A percentile compares a stretch with the other conserved stretches of the same genome.
phyloP scores from a whole-genome alignment of 805 yeast species.

The Tetrapisispora nanseiensis region DNA sequence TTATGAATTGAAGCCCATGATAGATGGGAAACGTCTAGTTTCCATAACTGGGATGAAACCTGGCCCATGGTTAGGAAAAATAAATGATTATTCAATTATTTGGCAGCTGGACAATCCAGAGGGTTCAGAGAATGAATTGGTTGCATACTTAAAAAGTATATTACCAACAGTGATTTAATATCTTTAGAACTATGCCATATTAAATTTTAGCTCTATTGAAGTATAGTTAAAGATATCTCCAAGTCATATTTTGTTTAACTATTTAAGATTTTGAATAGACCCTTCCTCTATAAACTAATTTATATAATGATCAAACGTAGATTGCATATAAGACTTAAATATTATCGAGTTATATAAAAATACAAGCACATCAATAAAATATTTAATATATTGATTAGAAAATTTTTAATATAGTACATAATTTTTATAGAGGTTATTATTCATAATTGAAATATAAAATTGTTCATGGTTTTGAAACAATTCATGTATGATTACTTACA shows the following conservation, averaged over 20 bases:
- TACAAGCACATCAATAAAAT: no score
- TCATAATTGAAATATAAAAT: background rate
- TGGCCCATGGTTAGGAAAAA: slow-evolving; percentile 76
- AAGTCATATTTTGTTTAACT: no score
- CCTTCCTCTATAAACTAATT: no score
- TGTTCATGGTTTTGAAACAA: background rate
- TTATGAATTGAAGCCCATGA: slow-evolving; percentile 46
- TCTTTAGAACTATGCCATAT: no score
- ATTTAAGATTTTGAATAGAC: no score
- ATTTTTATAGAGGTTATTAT: background rate
- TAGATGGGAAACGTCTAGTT: slow-evolving; percentile 67
- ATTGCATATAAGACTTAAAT: no score
- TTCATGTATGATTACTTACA: no score
- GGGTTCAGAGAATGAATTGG: slow-evolving; percentile 43
- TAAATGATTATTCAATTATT: slow-evolving; percentile 44
- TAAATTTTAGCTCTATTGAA: no score
- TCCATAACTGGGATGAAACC: slow-evolving; percentile 47
- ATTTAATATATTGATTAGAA: no score
- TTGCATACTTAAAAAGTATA: slow-evolving; percentile 31
- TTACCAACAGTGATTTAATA: slow-evolving; percentile 15
- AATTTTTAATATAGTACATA: slow-evolving; percentile 1
- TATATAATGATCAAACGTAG: no score
- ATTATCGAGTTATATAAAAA: no score
- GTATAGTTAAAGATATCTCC: no score
- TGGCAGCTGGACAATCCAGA: slow-evolving; percentile 77